Evolutionary conservation across 148 eudicot species (phyloP).

Genomic region (Cornus kousa): DNA sequence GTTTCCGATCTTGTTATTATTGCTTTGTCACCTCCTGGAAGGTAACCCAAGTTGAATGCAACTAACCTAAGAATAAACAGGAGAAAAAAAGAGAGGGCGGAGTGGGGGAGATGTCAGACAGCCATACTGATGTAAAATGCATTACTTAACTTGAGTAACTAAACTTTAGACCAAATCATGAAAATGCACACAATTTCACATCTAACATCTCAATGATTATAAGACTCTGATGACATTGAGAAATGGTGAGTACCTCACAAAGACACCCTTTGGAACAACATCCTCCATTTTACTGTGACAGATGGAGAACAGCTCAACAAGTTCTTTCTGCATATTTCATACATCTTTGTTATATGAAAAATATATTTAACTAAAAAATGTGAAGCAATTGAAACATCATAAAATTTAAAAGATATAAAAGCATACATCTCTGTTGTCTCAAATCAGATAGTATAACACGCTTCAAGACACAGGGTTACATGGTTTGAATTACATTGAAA

Average conservation of each 20-base stretch:
- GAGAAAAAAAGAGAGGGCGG: neutral
- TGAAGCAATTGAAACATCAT: too few species aligned
- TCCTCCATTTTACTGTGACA: constrained; percentile 89
- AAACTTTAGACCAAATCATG: neutral
- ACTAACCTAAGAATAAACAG: constrained; percentile 52
- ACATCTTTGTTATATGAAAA: too few species aligned
- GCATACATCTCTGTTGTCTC: too few species aligned
- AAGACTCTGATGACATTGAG: neutral
- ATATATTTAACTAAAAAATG: too few species aligned
- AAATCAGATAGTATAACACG: too few species aligned
- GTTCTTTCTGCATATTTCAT: constrained; percentile 49
- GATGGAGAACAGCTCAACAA: constrained; percentile 52
- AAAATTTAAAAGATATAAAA: too few species aligned
- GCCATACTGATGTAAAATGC: neutral
- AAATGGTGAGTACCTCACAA: constrained; percentile 50
- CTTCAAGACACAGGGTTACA: too few species aligned
- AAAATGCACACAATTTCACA: neutral
- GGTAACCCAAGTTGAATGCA: constrained; percentile 97
- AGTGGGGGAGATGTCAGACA: neutral
- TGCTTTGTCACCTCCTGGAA: constrained; percentile 88
- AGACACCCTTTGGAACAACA: constrained; percentile 51
- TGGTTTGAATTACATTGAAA: too few species aligned
- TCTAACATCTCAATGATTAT: neutral
- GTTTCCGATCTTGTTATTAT: constrained; percentile 64
- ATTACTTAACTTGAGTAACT: neutral